A percentile compares a stretch with the other conserved stretches of the same genome.
These are phyloP conservation scores for Trichothecium sympodiale DNA, from an alignment of 2,329 filamentous ascomycete species.

Conservation along the genomic window DNA sequence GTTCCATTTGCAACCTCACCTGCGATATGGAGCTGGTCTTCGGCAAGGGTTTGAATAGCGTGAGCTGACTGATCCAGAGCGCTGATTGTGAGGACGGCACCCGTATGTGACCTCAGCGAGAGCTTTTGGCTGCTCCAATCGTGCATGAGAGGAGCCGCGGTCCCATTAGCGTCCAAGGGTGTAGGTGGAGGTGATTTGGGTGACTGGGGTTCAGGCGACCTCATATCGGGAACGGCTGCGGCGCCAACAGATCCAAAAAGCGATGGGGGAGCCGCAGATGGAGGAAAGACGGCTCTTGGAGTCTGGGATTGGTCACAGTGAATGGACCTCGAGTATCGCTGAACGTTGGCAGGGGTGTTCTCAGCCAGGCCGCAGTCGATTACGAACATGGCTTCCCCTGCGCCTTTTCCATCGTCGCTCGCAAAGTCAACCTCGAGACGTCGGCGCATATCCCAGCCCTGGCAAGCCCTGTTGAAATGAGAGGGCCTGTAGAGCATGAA, in stretches of 20 bases:
- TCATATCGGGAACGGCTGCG: constrained; percentile 1
- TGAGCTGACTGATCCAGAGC: constrained; percentile 66
- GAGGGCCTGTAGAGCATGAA: constrained; percentile 63
- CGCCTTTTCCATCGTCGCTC: constrained; percentile 62
- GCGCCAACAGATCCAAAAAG: constrained; percentile 16
- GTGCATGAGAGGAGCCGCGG: constrained; percentile 9
- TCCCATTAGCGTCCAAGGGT: constrained; percentile 8
- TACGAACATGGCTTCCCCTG: constrained; percentile 67
- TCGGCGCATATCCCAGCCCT: constrained; percentile 88
- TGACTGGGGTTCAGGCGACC: constrained; percentile 10
- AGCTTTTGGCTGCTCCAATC: constrained; percentile 19
- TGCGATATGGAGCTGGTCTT: constrained; percentile 54
- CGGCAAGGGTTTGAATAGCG: constrained; percentile 58
- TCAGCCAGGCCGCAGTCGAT: constrained; percentile 62
- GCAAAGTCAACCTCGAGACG: constrained; percentile 83
- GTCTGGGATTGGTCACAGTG: too few species aligned
- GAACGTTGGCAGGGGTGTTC: constrained; percentile 31
- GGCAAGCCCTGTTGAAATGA: constrained; percentile 66
- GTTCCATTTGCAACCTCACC: background rate
- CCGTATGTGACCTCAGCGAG: constrained; percentile 45
- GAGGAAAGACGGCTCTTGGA: background rate
- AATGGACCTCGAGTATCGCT: constrained; percentile 27
- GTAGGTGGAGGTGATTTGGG: constrained; percentile 12
- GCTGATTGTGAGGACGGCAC: constrained; percentile 54
- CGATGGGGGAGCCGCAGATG: constrained; percentile 11